Conservation (phyloP, 352 stramenopile species). For the Phytophthora sp. region DNA sequence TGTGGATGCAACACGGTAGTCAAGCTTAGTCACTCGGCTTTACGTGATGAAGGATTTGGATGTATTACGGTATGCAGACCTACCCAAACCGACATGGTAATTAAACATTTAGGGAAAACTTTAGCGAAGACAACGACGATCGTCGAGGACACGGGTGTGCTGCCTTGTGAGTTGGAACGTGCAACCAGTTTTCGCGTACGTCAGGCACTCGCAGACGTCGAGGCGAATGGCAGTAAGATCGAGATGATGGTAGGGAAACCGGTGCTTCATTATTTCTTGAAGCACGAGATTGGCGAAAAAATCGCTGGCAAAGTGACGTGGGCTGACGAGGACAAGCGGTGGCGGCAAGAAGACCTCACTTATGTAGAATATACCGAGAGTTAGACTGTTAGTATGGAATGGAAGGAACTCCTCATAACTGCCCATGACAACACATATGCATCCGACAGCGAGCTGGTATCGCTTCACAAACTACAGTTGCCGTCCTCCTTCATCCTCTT, state of each 20-base stretch:
- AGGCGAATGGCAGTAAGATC: constrained; percentile 39
- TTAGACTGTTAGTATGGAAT: constrained; percentile 26
- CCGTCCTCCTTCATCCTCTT: constrained; percentile 16
- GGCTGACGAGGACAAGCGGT: constrained; percentile 73
- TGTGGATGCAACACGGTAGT: constrained; percentile 82
- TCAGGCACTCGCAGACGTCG: constrained; percentile 46
- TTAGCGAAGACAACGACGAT: constrained; percentile 67
- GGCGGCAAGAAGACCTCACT: constrained; percentile 61
- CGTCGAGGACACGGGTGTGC: constrained; percentile 72
- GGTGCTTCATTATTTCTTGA: constrained; percentile 65
- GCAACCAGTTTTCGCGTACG: constrained; percentile 71
- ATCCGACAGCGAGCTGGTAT: not conserved
- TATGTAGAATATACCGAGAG: constrained; percentile 81
- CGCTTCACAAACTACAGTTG: constrained; percentile 6
- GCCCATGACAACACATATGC: no score
- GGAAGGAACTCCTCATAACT: not conserved
- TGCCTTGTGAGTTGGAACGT: constrained; percentile 70
- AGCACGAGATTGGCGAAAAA: constrained; percentile 63
- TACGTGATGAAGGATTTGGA: constrained; percentile 71
- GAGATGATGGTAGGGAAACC: constrained; percentile 80
- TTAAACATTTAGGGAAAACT: constrained; percentile 73
- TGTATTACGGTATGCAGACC: constrained; percentile 74
- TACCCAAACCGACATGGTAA: constrained; percentile 71
- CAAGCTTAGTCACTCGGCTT: constrained; percentile 74
- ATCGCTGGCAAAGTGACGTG: constrained; percentile 61